A percentile compares a stretch with the other conserved stretches of the same genome.
These are phyloP conservation scores for Herpetomonas samuelpessoai DNA, from an alignment of 208 protist genomes.

Conservation along the genomic window DNA sequence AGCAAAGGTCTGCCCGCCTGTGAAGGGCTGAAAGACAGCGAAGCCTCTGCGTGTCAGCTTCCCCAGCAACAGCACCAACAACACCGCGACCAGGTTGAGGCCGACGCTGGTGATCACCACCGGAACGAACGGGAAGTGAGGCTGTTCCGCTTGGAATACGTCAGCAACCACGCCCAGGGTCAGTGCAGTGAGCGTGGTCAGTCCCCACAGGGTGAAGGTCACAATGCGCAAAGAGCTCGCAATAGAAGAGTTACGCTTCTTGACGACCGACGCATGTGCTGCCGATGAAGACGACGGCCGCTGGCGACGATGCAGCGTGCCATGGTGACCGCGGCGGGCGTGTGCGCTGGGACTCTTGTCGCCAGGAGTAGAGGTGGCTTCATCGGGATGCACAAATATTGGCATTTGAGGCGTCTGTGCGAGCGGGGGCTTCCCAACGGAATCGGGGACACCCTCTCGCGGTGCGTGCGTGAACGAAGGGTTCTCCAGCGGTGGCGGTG, in stretches of 20 bases:
- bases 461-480: too few relatives aligned
- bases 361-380: too few relatives aligned
- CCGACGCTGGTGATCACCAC: conserved; percentile 30
- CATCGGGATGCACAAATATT: too few relatives aligned
- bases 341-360: too few relatives aligned
- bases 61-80: conserved; percentile 39
- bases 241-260: neutral
- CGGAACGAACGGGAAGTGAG: conserved; percentile 34
- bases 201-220: conserved; percentile 39
- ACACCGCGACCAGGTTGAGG: conserved; percentile 28
- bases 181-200: conserved; percentile 30
- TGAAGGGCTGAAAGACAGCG: conserved; percentile 65
- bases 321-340: too few relatives aligned
- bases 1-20: conserved; percentile 61
- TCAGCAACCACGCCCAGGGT: conserved; percentile 59
- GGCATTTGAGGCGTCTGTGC: too few relatives aligned
- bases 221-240: conserved; percentile 26
- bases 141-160: conserved; percentile 53
- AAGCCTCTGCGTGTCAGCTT: conserved; percentile 35
- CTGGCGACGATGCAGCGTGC: too few relatives aligned
- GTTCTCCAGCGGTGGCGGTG: too few relatives aligned
- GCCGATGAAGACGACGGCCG: too few relatives aligned
- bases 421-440: too few relatives aligned
- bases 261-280: too few relatives aligned
- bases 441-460: too few relatives aligned